Percentiles rank a stretch among this genome's conserved stretches.
These are phyloP conservation scores for Orbilia quercus DNA, from an alignment of 2,329 filamentous ascomycete genomes.

Conservation along the genomic window DNA sequence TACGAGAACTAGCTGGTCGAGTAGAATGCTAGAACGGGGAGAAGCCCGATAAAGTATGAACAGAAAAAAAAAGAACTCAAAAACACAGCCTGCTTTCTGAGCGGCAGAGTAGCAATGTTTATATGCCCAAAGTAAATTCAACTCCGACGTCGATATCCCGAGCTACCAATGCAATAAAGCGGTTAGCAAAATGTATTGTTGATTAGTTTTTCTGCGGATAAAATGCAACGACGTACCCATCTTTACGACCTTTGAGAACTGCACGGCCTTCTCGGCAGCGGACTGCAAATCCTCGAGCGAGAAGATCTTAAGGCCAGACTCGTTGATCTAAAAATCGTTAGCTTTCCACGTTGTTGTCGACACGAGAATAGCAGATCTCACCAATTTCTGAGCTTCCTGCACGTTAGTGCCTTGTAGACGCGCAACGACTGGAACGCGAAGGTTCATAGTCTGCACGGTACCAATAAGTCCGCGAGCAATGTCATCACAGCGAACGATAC, in stretches of 20 bases:
- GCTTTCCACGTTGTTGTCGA: conserved; percentile 18
- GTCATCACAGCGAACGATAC: conserved; percentile 96
- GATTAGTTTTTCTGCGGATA: not conserved
- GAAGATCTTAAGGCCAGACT: conserved; percentile 99
- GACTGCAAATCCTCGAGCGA: conserved; percentile 97
- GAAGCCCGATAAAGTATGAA: too few relatives aligned
- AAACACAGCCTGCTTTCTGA: not conserved
- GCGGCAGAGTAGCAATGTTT: conserved; percentile 62
- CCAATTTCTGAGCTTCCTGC: conserved; percentile 86
- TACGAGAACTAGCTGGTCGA: too few relatives aligned
- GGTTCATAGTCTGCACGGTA: conserved; percentile 92
- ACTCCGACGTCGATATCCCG: conserved; percentile 97
- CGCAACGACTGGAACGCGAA: conserved; percentile 95
- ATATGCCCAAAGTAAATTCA: conserved; percentile 94
- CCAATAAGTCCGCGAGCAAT: conserved; percentile 96
- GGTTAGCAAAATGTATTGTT: conserved; percentile 1
- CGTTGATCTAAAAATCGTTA: conserved; percentile 75
- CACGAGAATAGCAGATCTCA: conserved; percentile 64
- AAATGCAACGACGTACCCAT: conserved; percentile 74
- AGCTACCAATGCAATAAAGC: conserved; percentile 66
- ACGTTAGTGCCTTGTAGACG: conserved; percentile 98
- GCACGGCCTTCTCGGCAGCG: conserved; percentile 96
- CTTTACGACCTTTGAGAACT: conserved; percentile 99
- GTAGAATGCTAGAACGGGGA: too few relatives aligned
- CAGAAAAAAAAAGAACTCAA: not conserved